Conservation (phyloP, 2,329 filamentous ascomycete species). For the Apiospora marii region DNA sequence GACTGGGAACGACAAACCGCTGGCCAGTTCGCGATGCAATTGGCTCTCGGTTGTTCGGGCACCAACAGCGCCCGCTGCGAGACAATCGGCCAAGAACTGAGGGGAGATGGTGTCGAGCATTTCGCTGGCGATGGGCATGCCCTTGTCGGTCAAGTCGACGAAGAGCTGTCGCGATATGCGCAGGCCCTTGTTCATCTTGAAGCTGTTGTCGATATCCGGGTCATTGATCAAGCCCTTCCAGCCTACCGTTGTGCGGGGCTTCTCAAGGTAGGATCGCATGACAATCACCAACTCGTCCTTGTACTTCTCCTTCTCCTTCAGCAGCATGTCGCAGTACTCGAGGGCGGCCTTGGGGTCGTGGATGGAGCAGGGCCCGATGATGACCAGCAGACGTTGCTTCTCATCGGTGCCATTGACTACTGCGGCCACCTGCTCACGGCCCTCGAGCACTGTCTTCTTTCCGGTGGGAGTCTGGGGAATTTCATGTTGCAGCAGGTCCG, state of each 20-base stretch:
- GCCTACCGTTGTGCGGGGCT: conserved; percentile 95
- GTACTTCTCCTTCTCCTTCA: conserved; percentile 86
- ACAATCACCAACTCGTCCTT: conserved; percentile 90
- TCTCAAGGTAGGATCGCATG: conserved; percentile 98
- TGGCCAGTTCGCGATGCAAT: conserved; percentile 92
- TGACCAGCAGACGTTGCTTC: conserved; percentile 69
- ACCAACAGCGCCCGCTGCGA: conserved; percentile 91
- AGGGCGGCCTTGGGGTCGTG: conserved; percentile 92
- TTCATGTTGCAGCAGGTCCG: conserved; percentile 94
- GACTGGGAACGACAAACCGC: conserved; percentile 93
- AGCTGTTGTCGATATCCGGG: conserved; percentile 96
- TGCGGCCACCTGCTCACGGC: conserved; percentile 71
- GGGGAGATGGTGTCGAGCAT: conserved; percentile 99
- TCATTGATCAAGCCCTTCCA: conserved; percentile 99
- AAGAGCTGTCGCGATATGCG: conserved; percentile 88
- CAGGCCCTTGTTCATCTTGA: conserved; percentile 98
- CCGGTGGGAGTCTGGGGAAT: conserved; percentile 69
- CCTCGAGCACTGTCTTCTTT: conserved; percentile 66
- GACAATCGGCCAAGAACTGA: conserved; percentile 91
- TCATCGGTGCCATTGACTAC: conserved; percentile 72
- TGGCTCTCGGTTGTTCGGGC: conserved; percentile 97
- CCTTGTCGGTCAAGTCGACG: conserved; percentile 86
- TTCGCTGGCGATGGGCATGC: conserved; percentile 96
- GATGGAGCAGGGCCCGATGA: conserved; percentile 96
- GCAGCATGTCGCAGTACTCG: conserved; percentile 87